Base-by-base conservation (phyloP, 441 rosid genomes). In the Adansonia gregorii region DNA sequence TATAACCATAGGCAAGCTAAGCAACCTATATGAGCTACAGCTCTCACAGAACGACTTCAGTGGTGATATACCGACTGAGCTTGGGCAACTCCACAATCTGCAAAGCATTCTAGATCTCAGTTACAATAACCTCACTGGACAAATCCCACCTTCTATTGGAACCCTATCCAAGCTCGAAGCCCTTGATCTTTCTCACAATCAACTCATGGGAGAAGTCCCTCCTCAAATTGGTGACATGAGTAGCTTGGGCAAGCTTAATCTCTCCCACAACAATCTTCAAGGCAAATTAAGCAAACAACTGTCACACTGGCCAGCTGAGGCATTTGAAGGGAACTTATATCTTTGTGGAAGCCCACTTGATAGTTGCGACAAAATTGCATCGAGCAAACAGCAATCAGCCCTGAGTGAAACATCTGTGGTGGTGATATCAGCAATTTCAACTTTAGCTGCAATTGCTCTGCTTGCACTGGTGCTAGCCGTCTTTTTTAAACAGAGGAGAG, bases 331-430 rank as follows among this genome's bases (percentile, higher is more conserved):
- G 20, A 94, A 94, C 80, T 56, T 63, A 43, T 79, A 58, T 41
- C 97, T 94, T 9, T 94, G 98, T 19, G 95, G 98, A 59, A 89
- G 82, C 74, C 95, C 97, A 73, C 89, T 92, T 76, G 77, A 56
- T 75, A 73, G 54, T 65, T 90, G 98, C 83, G 69, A 68, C n/a
- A 76, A 51, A 15, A 48, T 10, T 22, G 74, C 35, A 54, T 71
- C 84, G 1, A 41, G 76, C 71, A 85, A 82, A 35, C 82, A 67
- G 43, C 86, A 22, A 14, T 73, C 85, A 17, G 58, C 82, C 45
- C 75, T 91, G 6, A 90, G 91, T 54, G 83, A 82, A n/a, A 58
- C 83, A 15, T 67, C 85, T 0, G 90, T 90, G 46, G 88, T 85
- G 15, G 77, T 81, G 8, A 85, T 94, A 77, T 88, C 96, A 35